Conservation (phyloP, 257 asterid species). For the Solanum chmielewskii region DNA sequence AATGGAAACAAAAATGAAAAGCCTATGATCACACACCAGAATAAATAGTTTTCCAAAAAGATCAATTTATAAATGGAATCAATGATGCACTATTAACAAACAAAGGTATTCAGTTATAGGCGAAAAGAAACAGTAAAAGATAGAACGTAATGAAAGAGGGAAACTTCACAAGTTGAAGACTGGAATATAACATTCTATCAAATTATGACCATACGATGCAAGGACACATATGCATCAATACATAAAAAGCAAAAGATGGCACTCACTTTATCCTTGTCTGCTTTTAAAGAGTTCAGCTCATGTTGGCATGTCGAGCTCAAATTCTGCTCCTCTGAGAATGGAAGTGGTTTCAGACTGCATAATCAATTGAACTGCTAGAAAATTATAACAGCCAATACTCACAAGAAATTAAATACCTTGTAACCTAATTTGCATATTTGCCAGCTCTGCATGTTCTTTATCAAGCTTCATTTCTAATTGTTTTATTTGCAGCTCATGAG, state of each 20-base stretch:
- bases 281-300: slow-evolving; percentile 63
- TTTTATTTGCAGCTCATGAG: slow-evolving; percentile 54
- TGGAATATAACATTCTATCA: not conserved
- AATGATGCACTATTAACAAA: no score
- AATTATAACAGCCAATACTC: not conserved
- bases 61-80: not conserved
- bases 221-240: not conserved
- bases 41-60: not conserved
- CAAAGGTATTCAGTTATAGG: not conserved
- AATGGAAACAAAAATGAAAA: not conserved
- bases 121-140: not conserved
- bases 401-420: slow-evolving; percentile 39
- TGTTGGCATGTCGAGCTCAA: slow-evolving; percentile 49
- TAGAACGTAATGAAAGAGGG: not conserved
- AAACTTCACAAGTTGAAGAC: not conserved
- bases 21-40: not conserved
- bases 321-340: slow-evolving; percentile 76
- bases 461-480: slow-evolving; percentile 52
- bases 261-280: slow-evolving; percentile 62
- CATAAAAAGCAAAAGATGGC: not conserved
- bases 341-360: slow-evolving; percentile 21
- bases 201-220: not conserved
- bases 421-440: slow-evolving; percentile 36
- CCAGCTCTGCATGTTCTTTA: slow-evolving; percentile 52
- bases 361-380: not conserved